Evolutionary conservation across 305 asterid genomes (phyloP).

Genomic region (Petunia hybrid): DNA sequence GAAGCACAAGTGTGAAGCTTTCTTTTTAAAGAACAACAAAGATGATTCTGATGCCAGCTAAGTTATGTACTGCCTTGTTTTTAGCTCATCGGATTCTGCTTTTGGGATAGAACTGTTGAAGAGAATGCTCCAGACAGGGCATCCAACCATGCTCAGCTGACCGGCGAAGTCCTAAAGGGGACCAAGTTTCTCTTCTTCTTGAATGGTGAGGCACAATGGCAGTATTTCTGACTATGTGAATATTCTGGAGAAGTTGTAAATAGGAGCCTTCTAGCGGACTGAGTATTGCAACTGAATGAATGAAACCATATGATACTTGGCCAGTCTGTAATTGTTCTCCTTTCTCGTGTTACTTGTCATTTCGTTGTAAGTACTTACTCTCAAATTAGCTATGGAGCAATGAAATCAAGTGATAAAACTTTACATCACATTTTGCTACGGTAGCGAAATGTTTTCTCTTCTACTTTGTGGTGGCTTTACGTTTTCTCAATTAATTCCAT

Average conservation of each 20-base stretch:
- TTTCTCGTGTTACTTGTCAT: conserved; percentile 15
- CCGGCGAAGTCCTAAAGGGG: conserved; percentile 29
- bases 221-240: background rate
- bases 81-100: conserved; percentile 94
- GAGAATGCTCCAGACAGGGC: conserved; percentile 97
- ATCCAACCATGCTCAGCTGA: conserved; percentile 92
- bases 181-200: background rate
- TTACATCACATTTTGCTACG: background rate
- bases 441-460: background rate
- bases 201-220: conserved; percentile 18
- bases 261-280: conserved; percentile 20
- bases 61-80: conserved; percentile 64
- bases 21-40: conserved; percentile 47
- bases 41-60: conserved; percentile 54
- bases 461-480: background rate
- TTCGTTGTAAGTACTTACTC: background rate
- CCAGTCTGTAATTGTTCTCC: background rate
- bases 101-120: conserved; percentile 96
- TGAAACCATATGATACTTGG: background rate
- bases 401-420: conserved; percentile 5
- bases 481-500: background rate
- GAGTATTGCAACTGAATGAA: background rate
- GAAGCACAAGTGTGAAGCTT: background rate
- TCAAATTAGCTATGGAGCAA: conserved; percentile 1
- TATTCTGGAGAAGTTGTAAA: background rate